phyloP scores from a whole-genome alignment of 164 flowering plant genomes.

The Vitis cinerea region DNA sequence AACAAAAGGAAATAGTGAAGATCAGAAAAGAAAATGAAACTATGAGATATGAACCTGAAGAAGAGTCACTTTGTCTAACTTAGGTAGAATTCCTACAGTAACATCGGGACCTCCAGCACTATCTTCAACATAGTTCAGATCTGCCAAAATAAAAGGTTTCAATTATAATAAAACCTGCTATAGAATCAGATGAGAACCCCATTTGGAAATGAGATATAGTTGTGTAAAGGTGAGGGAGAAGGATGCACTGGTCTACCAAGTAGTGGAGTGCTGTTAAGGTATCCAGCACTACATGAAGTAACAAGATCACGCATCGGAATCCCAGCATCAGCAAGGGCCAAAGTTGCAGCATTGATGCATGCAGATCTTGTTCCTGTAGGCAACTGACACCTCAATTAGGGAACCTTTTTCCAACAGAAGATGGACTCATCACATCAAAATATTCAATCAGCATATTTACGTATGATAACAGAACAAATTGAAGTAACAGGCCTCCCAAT shows the following conservation, averaged over 20 bases:
- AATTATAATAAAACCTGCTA: not conserved
- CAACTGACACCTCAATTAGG: not conserved
- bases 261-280: slow-evolving; percentile 83
- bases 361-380: slow-evolving; percentile 90
- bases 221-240: not conserved
- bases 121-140: slow-evolving; percentile 89
- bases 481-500: not conserved
- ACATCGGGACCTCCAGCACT: slow-evolving; percentile 99
- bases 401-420: no score
- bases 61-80: slow-evolving; percentile 84
- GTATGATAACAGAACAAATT: not conserved
- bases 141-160: slow-evolving; percentile 31
- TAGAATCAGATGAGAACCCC: no score
- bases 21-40: not conserved
- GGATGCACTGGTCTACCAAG: slow-evolving; percentile 55
- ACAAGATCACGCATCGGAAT: slow-evolving; percentile 95
- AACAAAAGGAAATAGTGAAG: not conserved
- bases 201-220: no score
- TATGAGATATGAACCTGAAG: slow-evolving; percentile 65
- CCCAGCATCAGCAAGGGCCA: slow-evolving; percentile 99
- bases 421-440: no score
- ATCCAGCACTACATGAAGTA: slow-evolving; percentile 94
- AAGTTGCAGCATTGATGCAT: slow-evolving; percentile 96
- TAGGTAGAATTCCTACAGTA: slow-evolving; percentile 79
- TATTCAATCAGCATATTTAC: no score